phyloP scores from a whole-genome alignment of 1,139 yeast genomes.

The Blastobotrys illinoisensis region DNA sequence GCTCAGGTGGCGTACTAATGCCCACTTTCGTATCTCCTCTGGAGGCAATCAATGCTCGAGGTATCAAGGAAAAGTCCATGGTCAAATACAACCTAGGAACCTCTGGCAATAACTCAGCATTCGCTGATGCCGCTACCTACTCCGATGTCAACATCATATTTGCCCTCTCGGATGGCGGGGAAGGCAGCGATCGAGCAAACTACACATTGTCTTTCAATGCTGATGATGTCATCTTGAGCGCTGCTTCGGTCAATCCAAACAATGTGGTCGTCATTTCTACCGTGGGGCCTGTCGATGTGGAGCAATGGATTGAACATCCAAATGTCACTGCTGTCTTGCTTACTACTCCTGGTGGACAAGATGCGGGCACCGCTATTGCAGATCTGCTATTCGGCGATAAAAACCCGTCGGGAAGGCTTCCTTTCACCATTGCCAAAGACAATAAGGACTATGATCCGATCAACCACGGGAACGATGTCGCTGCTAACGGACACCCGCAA shows the following conservation, averaged over 20 bases:
- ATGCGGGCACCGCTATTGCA: slow-evolving; percentile 44
- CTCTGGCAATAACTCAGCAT: neutral
- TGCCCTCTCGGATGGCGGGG: slow-evolving; percentile 47
- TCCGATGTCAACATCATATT: slow-evolving; percentile 51
- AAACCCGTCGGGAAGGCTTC: slow-evolving; percentile 58
- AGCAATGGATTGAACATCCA: slow-evolving; percentile 52
- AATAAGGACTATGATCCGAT: slow-evolving; percentile 50
- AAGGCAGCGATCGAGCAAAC: slow-evolving; percentile 54
- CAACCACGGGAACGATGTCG: slow-evolving; percentile 22
- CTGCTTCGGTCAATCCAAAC: slow-evolving; percentile 47
- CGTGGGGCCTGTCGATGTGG: slow-evolving; percentile 57
- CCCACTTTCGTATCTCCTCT: slow-evolving; percentile 53
- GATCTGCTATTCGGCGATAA: slow-evolving; percentile 52
- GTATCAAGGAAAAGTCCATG: slow-evolving; percentile 14
- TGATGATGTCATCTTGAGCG: slow-evolving; percentile 46
- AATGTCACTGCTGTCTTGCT: slow-evolving; percentile 53
- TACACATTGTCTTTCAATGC: slow-evolving; percentile 55
- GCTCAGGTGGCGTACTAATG: slow-evolving; percentile 45
- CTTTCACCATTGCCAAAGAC: slow-evolving; percentile 57
- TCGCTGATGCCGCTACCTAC: slow-evolving; percentile 41
- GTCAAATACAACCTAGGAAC: slow-evolving; percentile 16
- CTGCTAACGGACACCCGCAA: slow-evolving; percentile 35
- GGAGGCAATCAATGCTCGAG: slow-evolving; percentile 26
- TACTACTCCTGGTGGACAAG: slow-evolving; percentile 57
- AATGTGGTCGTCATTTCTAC: slow-evolving; percentile 54